Base-by-base conservation (phyloP, 106 monocot genomes). In the Iris macrosiphon region DNA sequence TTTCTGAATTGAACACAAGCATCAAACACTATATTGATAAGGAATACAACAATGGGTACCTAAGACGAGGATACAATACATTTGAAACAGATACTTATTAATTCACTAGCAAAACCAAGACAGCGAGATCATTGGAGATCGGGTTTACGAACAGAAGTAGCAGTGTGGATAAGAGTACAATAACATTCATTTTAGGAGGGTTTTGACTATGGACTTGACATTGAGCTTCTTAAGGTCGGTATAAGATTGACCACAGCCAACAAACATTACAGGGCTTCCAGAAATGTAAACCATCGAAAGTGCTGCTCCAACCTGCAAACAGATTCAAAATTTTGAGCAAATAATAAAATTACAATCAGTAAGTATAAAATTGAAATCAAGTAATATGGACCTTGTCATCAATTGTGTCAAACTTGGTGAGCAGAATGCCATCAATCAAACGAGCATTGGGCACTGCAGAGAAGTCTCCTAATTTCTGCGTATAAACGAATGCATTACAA, bases 221-320 rank as follows among this genome's bases (percentile, higher is more conserved):
- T 96, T 96, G 15, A 96, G 96, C 76, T 96, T 96, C 76, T 96
- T 96, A 30, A 96, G 83, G 67, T 96, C 96, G 3, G 96, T 83
- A 52, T 96, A 96, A 25, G 96, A 90, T 73, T 96, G 96, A 10
- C 96, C 96, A 40, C 96, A 96, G 14, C 96, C 96, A 45, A 96
- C 90, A 57, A 96, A 96, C 96, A 96, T 96, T 22, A 96, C 83
- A 0, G 96, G 96, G 11, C 90, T 68, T 29, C 96, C 96, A 51
- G 90, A 94, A 31, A 95, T 77, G 65, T 95, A 95, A 24, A 96
- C 96, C 96, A 96, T 96, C 40, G 95, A 96, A 25, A 96, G 85
- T 3, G 95, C 95, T 2, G 95, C 95, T 64, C 91, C 91, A 42
- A 92, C 91, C 91, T 92, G 68, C 61, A 74, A n/a, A n/a, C n/a